Evolutionary conservation across 1,139 yeast species (phyloP).

Genomic region (Schizosaccharomyces versatilis): DNA sequence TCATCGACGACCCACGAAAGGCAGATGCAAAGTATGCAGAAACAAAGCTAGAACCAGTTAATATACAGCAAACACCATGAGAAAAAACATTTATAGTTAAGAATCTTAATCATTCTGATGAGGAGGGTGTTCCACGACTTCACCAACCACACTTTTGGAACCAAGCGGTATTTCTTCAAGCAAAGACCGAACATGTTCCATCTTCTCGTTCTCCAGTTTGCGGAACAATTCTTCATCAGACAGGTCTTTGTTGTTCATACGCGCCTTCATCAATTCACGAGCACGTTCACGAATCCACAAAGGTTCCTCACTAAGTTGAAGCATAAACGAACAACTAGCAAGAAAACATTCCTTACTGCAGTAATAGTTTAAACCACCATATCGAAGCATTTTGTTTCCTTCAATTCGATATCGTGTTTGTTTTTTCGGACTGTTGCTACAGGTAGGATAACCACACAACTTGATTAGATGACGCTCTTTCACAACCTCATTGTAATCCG

Average conservation of each 20-base stretch:
- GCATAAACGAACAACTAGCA: background rate
- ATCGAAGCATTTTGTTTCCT: background rate
- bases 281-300: slow-evolving; percentile 2
- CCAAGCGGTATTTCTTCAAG: background rate
- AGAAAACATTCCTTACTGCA: background rate
- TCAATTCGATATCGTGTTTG: background rate
- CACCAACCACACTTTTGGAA: background rate
- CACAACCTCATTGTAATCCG: background rate
- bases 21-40: too few species aligned
- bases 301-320: background rate
- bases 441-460: slow-evolving; percentile 2
- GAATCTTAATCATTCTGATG: background rate
- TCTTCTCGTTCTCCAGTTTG: background rate
- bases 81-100: too few species aligned
- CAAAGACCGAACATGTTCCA: background rate
- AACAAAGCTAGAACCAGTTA: too few species aligned
- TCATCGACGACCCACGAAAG: too few species aligned
- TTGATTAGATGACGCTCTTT: background rate
- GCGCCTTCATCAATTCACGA: background rate
- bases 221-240: background rate
- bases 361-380: background rate
- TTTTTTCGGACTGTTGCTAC: background rate
- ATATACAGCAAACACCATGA: too few species aligned
- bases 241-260: background rate
- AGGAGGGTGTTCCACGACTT: background rate